Base-by-base conservation (phyloP, 1,139 yeast species). In the Blastobotrys malaysiensis region DNA sequence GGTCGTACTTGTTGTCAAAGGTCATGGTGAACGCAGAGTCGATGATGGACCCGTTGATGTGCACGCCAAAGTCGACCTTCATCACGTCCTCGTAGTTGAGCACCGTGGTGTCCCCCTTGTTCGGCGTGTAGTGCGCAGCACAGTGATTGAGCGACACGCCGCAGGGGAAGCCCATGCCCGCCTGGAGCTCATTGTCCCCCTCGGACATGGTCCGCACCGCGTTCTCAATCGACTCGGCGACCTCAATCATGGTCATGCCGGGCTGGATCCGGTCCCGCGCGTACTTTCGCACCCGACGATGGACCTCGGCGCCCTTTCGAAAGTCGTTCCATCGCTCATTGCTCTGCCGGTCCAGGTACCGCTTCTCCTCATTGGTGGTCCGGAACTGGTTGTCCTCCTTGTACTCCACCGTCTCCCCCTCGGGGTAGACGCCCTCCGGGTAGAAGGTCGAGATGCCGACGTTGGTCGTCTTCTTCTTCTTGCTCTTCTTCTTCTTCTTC, bases 101-200 rank as follows among this genome's bases (percentile, higher is more conserved):
- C 1, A 86, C 86, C 9, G 87, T 79, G 64, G 83, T 88, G 71
- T 95, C 99, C 18, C 97, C 97, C 16, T 95, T 85, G 72, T 93
- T 93, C 18, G 99, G 99, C 0, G 98, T 91, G 71, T 90, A 93
- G 70, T 95, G 99, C 0, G 99, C 99, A 27, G 99, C 99, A 64
- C 90, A 86, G 68, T 91, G 88, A 72, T 93, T 95, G 60, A 91
- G 73, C 0, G 97, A 88, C 51, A 95, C 79, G 54, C 99, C 99
- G 9, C 98, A 90, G 47, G 99, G 99, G 77, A 93, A 93, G 1
- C 98, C 99, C 65, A 91, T 82, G 46, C 99, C 99, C 11, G 91
- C 95, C 53, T 77, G 73, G 18, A 73, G 69, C 52, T 84, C 79
- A 52, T 83, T 84, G 61, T 85, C 84, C 51, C 80, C 83, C 49